Evolutionary conservation across 1,139 yeast species (phyloP), one percentile per base, ranked within the genome.

Genomic region (Magnusiomyces magnusii): DNA sequence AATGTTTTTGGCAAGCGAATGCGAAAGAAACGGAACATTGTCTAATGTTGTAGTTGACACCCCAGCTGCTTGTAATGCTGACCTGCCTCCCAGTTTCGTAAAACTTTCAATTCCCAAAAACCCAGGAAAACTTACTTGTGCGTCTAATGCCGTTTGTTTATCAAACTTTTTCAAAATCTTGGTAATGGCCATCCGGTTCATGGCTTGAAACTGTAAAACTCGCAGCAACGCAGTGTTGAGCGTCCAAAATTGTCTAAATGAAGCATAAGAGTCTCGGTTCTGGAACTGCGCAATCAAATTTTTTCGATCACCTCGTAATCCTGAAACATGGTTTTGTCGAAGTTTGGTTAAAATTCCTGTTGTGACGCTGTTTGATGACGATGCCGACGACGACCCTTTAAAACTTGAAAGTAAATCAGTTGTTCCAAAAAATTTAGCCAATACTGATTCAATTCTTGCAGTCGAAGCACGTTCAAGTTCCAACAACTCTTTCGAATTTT

Each of bases 81-180:
- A 5, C n/a, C n/a, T n/a, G n/a, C n/a, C n/a, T n/a, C n/a, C n/a
- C n/a, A n/a, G 5, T n/a, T 41, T 41, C 17, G 21, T n/a, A 41
- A 41, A 15, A 63, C 60, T 7, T 57, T 53, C 17, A 56, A 21
- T 34, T 21, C 31, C 42, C 21, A 58, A 47, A 41, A 66, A 62
- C n/a, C 61, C 57, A 21, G 69, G 70, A 55, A 68, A 68, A 3
- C 64, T 57, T 23, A 55, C 53, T 15, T 65, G 62, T 1, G 85
- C 77, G 34, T 80, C 78, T 44, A 86, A 72, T 1, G 83, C 75
- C 0, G 93, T 86, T 65, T 82, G 86, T 69, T 86, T 86, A 66
- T 86, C 91, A 66, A 86, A 86, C 68, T 86, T 86, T 68, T 86
- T 86, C 65, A 86, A 73, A 62, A 86, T 86, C 69, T 86, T 86